Base-by-base conservation (phyloP, 305 asterid species). In the Fraxinus xanthoxyloides region DNA sequence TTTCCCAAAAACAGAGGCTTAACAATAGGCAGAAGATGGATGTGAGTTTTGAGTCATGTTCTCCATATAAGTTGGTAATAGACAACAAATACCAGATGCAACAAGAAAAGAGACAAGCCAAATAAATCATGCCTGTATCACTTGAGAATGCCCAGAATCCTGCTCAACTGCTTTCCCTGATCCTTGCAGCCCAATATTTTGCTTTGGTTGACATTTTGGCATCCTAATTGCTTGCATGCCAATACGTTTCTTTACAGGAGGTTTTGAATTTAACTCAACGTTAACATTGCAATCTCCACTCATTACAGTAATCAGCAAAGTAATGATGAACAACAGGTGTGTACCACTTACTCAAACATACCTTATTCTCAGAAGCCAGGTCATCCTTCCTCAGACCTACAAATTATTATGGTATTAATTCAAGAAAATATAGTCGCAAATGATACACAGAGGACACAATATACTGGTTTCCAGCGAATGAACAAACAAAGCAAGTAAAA, bases 361-460 rank as follows among this genome's bases (percentile, higher is more conserved):
- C 99, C 92, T 87, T 88, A 83, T 86, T 89, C 81, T 84, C 89
- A 85, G 90, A 81, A 85, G 88, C 84, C 75, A 75, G 3, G 46
- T 80, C 90, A 84, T 82, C 90, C 88, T 90, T 90, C 88, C 85
- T 85, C 69, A 85, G 85, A 69, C 95, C 99, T 95, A 97, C 83
- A 51, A 51, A 51, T 51, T 17, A 17, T 15, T 51, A n/a, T 8
- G 23, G 28, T 7, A 80, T 85, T 74, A 84, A 84, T 77, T 65
- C 75, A 75, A 61, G 40, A 38, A 76, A 80, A 78, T 72, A 31
- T 76, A 51, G 21, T 77, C 36, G 46, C 69, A 59, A 7, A n/a
- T 59, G 28, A 21, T 51, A 51, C 61, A 51, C 8, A 59, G 7
- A 59, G 12, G 10, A n/a, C 28, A 21, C 28, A n/a, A 4, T 59